Percentiles rank a stretch among this genome's conserved stretches.
Evolutionary conservation across 768 basidiomycete species (phyloP).

Genomic region (Leccinum arenicola): DNA sequence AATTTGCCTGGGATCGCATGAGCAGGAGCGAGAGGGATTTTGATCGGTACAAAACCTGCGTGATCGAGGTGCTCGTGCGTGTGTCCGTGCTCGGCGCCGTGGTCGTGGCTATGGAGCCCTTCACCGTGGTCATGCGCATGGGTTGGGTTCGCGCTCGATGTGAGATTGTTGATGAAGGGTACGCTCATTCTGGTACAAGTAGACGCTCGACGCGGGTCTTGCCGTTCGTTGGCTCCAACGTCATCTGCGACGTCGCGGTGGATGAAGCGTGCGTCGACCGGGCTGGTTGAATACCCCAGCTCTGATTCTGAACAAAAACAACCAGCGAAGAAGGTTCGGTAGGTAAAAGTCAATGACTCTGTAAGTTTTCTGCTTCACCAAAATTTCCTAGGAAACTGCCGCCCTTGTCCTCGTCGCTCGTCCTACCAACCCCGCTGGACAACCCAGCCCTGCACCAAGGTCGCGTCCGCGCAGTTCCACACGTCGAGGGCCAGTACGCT

Average conservation of each 20-base stretch:
- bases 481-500: conserved; percentile 84
- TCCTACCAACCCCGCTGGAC: conserved; percentile 53
- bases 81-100: conserved; percentile 83
- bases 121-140: conserved; percentile 54
- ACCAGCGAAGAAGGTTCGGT: conserved; percentile 34
- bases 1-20: conserved; percentile 66
- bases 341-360: not conserved
- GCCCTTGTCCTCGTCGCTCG: conserved; percentile 48
- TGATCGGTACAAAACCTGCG: conserved; percentile 52
- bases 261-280: conserved; percentile 25
- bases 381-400: conserved; percentile 55
- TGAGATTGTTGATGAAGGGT: conserved; percentile 72
- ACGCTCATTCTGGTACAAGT: conserved; percentile 47
- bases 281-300: conserved; percentile 48
- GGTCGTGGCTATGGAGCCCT: conserved; percentile 46
- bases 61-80: conserved; percentile 92
- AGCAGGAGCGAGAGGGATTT: not conserved
- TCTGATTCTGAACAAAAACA: conserved; percentile 41
- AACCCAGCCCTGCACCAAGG: conserved; percentile 84
- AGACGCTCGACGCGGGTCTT: conserved; percentile 6
- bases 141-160: conserved; percentile 32
- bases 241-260: not conserved
- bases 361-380: not conserved
- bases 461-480: conserved; percentile 67
- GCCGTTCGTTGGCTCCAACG: conserved; percentile 2